Evolutionary conservation across 495 filamentous ascomycete species (phyloP).

Genomic region (Massariosphaeria phaeospora): DNA sequence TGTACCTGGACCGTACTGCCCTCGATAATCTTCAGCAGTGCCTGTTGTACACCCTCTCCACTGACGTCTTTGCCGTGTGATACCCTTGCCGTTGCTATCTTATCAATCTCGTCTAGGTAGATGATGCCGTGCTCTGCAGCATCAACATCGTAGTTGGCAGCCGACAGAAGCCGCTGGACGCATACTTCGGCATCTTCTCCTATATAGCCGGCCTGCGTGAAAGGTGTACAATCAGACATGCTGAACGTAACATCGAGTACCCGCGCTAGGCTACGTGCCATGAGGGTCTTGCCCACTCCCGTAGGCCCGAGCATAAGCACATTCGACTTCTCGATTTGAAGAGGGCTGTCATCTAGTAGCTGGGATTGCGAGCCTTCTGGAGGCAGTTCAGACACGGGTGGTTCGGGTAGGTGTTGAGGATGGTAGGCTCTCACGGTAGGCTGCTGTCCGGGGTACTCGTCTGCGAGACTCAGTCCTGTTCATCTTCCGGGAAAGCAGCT

Average conservation of each 20-base stretch:
- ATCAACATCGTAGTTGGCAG: constrained; percentile 82
- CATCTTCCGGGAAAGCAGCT: neutral
- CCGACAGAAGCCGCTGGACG: constrained; percentile 81
- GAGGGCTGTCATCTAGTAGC: constrained; percentile 48
- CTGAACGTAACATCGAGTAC: constrained; percentile 90
- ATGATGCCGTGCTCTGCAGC: constrained; percentile 89
- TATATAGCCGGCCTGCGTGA: constrained; percentile 96
- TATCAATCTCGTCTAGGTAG: constrained; percentile 93
- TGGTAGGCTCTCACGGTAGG: constrained; percentile 45
- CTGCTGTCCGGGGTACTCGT: constrained; percentile 74
- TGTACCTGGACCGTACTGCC: constrained; percentile 87
- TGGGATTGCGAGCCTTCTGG: constrained; percentile 47
- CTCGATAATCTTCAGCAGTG: constrained; percentile 91
- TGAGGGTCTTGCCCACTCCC: constrained; percentile 94
- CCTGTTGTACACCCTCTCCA: constrained; percentile 93
- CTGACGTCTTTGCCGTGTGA: constrained; percentile 77
- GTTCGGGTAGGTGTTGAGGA: constrained; percentile 28
- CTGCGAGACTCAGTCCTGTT: constrained; percentile 44
- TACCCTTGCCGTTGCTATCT: constrained; percentile 72
- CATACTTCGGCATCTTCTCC: constrained; percentile 93
- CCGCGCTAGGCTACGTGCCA: constrained; percentile 75
- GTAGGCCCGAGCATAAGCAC: constrained; percentile 89
- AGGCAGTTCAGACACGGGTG: constrained; percentile 35
- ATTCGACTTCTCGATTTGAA: constrained; percentile 93
- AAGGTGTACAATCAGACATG: constrained; percentile 95